Percentiles rank a stretch among this genome's conserved stretches.
Evolutionary conservation across 176 grass and related monocot species (phyloP).

Genomic region (Paspalum notatum): DNA sequence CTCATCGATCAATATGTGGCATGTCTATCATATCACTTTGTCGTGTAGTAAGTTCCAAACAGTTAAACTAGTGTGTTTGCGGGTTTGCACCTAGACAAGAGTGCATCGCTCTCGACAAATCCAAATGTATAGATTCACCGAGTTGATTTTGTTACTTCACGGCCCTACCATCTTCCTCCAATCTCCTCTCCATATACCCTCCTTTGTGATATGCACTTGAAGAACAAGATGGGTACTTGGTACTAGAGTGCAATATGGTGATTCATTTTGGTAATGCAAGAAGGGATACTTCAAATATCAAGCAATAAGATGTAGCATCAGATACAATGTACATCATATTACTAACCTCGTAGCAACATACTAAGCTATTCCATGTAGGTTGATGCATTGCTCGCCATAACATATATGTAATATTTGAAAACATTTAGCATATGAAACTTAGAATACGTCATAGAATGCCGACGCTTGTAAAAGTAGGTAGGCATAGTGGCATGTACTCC

Average conservation of each 20-base stretch:
- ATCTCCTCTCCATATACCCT: too few species aligned
- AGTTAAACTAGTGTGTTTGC: not conserved
- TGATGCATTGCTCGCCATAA: not conserved
- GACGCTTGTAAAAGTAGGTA: not conserved
- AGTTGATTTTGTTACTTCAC: too few species aligned
- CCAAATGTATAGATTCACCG: not conserved
- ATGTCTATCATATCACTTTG: not conserved
- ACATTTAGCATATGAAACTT: not conserved
- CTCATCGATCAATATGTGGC: not conserved
- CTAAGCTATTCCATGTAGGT: not conserved
- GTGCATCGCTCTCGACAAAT: too few species aligned
- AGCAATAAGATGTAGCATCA: not conserved
- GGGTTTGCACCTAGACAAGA: not conserved
- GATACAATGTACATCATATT: not conserved
- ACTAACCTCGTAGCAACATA: not conserved
- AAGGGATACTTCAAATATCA: not conserved
- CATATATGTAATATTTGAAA: not conserved
- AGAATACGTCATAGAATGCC: not conserved
- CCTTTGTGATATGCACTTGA: not conserved
- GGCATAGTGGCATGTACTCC: not conserved
- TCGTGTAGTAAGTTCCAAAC: not conserved
- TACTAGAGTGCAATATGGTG: not conserved
- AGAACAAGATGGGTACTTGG: not conserved
- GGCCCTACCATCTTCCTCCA: too few species aligned
- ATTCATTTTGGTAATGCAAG: not conserved